These are phyloP conservation scores for Wickerhamomyces subpelliculosus DNA, from an alignment of 805 yeast species.

Conservation along the genomic window DNA sequence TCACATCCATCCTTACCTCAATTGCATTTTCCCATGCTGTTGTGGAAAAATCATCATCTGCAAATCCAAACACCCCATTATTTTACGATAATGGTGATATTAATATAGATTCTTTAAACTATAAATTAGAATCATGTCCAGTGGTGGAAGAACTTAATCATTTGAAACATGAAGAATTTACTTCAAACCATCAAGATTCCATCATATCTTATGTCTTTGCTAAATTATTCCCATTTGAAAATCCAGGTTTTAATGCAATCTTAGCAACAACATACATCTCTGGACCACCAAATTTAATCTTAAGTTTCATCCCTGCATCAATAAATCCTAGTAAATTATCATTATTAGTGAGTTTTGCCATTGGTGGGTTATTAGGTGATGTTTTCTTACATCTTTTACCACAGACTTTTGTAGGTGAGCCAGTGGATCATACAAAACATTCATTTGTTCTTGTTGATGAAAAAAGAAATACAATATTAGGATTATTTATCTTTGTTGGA, in stretches of 20 bases:
- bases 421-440: constrained; percentile 30
- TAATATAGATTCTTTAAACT: constrained; percentile 30
- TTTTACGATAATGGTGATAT: constrained; percentile 35
- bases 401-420: constrained; percentile 53
- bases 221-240: constrained; percentile 41
- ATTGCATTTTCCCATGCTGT: background rate
- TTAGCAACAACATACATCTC: constrained; percentile 60
- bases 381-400: constrained; percentile 68
- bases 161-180: constrained; percentile 20
- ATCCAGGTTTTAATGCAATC: constrained; percentile 53
- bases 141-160: constrained; percentile 34
- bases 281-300: constrained; percentile 53
- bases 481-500: constrained; percentile 53
- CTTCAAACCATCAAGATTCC: too few relatives aligned
- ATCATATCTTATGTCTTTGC: constrained; percentile 36
- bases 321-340: constrained; percentile 45
- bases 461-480: constrained; percentile 40
- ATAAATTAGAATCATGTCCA: constrained; percentile 26
- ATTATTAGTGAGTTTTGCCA: constrained; percentile 61
- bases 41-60: background rate
- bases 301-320: constrained; percentile 50
- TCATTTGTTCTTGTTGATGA: constrained; percentile 46
- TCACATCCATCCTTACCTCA: background rate
- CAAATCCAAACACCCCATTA: constrained; percentile 3
- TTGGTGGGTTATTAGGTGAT: constrained; percentile 73